Conservation (phyloP, 176 grass and related monocot species). For the Carex littledalei region DNA sequence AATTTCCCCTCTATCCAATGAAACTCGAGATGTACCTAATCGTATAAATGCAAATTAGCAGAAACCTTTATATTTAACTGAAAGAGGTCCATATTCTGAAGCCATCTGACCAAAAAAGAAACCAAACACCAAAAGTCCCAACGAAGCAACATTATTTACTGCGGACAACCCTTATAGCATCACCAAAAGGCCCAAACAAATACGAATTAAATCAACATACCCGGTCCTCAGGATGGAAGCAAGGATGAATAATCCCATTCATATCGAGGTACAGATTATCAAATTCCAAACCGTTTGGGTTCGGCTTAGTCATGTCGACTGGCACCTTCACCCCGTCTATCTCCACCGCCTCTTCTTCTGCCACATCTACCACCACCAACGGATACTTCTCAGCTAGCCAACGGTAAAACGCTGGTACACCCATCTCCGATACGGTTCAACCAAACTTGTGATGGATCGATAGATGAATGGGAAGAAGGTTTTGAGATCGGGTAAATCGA, state of each 20-base stretch:
- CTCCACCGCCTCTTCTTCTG: conserved; percentile 85
- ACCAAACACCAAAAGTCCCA: background rate
- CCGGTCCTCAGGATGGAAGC: conserved; percentile 71
- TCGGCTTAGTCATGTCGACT: conserved; percentile 80
- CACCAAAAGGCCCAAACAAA: background rate
- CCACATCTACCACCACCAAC: conserved; percentile 90
- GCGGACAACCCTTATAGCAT: background rate
- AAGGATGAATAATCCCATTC: conserved; percentile 86
- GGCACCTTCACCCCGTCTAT: conserved; percentile 81
- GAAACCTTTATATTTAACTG: background rate
- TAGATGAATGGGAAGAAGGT: background rate
- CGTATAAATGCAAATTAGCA: background rate
- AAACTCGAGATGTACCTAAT: background rate
- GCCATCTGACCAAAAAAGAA: background rate
- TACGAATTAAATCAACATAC: conserved; percentile 30
- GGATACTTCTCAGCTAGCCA: conserved; percentile 99
- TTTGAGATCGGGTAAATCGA: background rate
- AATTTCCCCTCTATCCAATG: background rate
- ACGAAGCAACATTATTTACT: background rate
- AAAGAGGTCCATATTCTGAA: background rate
- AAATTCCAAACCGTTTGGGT: conserved; percentile 70
- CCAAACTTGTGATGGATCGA: background rate
- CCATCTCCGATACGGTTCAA: conserved; percentile 38
- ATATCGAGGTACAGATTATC: conserved; percentile 93
- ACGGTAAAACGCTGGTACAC: conserved; percentile 89